These are phyloP conservation scores for Ceratorhiza oryzae-sativae DNA, from an alignment of 1,284 basidiomycete genomes.

Conservation along the genomic window DNA sequence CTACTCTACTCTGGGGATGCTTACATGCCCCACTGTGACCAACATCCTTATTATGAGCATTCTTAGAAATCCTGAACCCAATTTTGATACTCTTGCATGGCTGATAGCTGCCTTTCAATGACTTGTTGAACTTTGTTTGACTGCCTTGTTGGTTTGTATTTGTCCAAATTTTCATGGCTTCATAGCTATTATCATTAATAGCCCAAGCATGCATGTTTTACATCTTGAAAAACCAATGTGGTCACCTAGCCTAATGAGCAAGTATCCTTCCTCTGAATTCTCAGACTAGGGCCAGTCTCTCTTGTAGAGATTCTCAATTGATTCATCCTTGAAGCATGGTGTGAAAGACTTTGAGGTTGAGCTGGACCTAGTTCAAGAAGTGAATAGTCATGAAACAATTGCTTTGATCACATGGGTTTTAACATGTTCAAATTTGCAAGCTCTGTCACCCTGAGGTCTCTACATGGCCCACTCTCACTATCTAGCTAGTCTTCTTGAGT, in stretches of 20 bases:
- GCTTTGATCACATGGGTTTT: not conserved
- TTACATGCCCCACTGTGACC: not conserved
- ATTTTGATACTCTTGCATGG: not conserved
- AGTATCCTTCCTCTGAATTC: not conserved
- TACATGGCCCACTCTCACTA: not conserved
- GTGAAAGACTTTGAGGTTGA: not conserved
- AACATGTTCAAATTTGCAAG: not conserved
- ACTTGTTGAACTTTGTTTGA: not conserved
- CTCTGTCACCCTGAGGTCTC: not conserved
- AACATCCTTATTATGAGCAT: not conserved
- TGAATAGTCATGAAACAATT: not conserved
- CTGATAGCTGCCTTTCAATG: not conserved
- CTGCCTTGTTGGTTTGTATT: not conserved
- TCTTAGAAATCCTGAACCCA: not conserved
- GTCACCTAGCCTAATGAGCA: not conserved
- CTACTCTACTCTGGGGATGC: not conserved
- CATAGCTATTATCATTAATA: not conserved
- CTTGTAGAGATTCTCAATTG: not conserved
- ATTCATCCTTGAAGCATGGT: not conserved
- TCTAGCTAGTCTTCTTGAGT: not conserved
- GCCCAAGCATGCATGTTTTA: not conserved
- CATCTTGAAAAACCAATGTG: not conserved
- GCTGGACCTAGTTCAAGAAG: not conserved
- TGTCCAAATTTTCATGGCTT: not conserved
- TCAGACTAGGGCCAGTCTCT: not conserved